phyloP scores from a whole-genome alignment of 768 basidiomycete genomes.

The Holtermanniella nyarrowii region DNA sequence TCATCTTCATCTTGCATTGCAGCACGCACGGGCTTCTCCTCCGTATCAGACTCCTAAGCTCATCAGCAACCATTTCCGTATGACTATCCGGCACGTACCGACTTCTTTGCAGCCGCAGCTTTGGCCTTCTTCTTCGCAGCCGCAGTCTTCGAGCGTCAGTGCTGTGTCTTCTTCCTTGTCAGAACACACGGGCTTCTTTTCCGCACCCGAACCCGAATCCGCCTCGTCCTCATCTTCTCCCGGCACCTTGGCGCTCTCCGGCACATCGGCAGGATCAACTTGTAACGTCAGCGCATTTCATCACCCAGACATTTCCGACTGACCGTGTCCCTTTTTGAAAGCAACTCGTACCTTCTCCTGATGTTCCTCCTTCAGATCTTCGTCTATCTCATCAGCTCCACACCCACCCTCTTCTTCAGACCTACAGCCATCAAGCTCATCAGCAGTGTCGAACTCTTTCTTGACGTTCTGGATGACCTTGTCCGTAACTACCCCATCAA shows the following conservation, averaged over 20 bases:
- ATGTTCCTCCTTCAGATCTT: slow-evolving; percentile 48
- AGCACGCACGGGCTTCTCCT: too few species aligned
- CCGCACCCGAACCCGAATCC: slow-evolving; percentile 13
- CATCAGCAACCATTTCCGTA: slow-evolving; percentile 8
- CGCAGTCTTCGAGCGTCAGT: slow-evolving; percentile 44
- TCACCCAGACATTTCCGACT: slow-evolving; percentile 1
- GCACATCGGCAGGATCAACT: slow-evolving; percentile 72
- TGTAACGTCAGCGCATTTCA: neutral
- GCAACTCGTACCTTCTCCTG: slow-evolving; percentile 61
- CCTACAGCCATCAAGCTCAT: slow-evolving; percentile 78
- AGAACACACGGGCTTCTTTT: slow-evolving; percentile 16
- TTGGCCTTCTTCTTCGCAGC: neutral
- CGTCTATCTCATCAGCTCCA: slow-evolving; percentile 10
- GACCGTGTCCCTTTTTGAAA: slow-evolving; percentile 57
- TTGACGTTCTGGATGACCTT: slow-evolving; percentile 65
- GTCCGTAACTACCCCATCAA: slow-evolving; percentile 43
- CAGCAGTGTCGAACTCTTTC: slow-evolving; percentile 48
- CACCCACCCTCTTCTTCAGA: slow-evolving; percentile 44
- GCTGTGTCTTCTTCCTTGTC: slow-evolving; percentile 30
- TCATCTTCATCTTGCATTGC: too few species aligned
- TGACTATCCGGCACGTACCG: slow-evolving; percentile 9
- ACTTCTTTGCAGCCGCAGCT: slow-evolving; percentile 8
- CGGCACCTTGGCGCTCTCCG: slow-evolving; percentile 23
- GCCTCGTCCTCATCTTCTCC: slow-evolving; percentile 9
- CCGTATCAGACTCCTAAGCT: too few species aligned